Percentiles rank a stretch among this genome's conserved stretches.
Conservation (phyloP, 345 rosid species). For the Pseudoturritis turrita region DNA sequence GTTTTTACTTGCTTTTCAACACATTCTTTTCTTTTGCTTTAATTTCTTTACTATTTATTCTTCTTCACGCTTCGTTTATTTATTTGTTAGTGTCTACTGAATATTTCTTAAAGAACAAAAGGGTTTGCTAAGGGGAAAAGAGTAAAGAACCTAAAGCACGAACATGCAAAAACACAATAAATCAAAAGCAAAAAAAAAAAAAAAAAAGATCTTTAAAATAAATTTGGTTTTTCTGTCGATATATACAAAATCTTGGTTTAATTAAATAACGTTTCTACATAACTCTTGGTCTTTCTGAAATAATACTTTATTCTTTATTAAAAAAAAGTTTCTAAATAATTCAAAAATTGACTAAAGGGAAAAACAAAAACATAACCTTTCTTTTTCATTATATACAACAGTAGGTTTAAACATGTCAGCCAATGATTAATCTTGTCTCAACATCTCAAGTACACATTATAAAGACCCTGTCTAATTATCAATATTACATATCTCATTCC, state of each 20-base stretch:
- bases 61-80: conserved; percentile 15
- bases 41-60: conserved; percentile 11
- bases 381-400: conserved; percentile 18
- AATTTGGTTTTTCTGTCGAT: neutral
- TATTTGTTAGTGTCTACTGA: neutral
- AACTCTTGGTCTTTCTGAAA: neutral
- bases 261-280: no score
- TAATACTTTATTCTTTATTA: neutral
- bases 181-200: neutral
- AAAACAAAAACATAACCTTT: neutral
- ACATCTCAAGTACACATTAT: neutral
- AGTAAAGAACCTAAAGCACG: conserved; percentile 1
- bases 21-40: conserved; percentile 14
- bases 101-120: conserved; percentile 13
- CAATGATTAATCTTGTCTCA: neutral
- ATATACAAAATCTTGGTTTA: neutral
- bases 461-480: neutral
- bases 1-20: neutral
- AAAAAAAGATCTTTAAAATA: neutral
- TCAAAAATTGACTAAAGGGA: neutral
- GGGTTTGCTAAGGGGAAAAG: neutral
- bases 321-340: neutral
- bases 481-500: conserved; percentile 40
- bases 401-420: neutral
- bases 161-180: neutral